These are phyloP conservation scores for Neurospora cerealis DNA, from an alignment of 495 filamentous ascomycete genomes.

Conservation along the genomic window DNA sequence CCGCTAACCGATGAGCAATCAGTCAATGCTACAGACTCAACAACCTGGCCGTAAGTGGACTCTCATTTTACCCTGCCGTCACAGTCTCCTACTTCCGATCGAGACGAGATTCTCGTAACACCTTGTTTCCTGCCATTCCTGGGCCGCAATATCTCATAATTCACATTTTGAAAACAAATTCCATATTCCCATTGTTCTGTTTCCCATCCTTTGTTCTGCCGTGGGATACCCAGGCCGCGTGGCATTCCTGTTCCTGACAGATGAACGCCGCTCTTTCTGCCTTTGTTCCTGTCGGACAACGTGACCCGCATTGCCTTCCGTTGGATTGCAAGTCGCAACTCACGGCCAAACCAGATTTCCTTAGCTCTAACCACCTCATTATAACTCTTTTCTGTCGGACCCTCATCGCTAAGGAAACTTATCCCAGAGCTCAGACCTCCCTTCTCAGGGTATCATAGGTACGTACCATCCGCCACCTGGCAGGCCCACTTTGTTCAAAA, in stretches of 20 bases:
- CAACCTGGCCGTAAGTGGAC: background rate
- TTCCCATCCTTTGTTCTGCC: background rate
- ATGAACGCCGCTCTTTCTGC: background rate
- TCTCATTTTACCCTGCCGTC: background rate
- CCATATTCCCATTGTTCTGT: background rate
- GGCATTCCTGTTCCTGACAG: background rate
- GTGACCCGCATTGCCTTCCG: background rate
- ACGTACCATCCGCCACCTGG: too few relatives aligned
- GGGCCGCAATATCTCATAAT: too few relatives aligned
- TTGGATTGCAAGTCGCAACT: background rate
- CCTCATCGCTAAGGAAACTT: too few relatives aligned
- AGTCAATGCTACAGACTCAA: background rate
- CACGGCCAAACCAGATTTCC: background rate
- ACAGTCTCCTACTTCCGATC: background rate
- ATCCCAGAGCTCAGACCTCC: too few relatives aligned
- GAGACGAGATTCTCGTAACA: background rate
- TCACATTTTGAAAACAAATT: background rate
- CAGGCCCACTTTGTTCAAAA: too few relatives aligned
- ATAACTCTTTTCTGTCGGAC: too few relatives aligned
- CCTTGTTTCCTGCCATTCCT: background rate
- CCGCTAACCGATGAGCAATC: background rate
- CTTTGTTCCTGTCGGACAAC: background rate
- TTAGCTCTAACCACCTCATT: background rate
- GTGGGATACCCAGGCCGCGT: background rate
- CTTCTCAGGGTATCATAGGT: too few relatives aligned